Evolutionary conservation across 1,284 basidiomycete genomes (phyloP), one percentile per base, ranked within the genome.

Genomic region (Trichosporon inkin): DNA sequence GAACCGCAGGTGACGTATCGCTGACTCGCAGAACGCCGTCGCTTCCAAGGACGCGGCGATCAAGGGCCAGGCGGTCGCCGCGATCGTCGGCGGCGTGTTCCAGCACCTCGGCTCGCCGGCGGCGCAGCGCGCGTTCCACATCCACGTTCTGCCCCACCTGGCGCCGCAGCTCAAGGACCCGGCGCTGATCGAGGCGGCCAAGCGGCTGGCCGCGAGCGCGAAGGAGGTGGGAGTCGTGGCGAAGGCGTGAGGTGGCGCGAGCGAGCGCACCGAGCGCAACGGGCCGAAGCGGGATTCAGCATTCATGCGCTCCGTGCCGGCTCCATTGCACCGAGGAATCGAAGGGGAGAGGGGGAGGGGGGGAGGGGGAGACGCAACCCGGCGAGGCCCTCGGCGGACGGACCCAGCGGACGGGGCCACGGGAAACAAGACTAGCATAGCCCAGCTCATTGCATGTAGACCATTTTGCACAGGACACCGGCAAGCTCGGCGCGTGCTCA

Each of bases 51-150:
- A 65, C 55, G 24, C 62, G 24, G 70, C 67, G 49, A 62, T 77
- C 61, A 66, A 73, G 57, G 77, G 77, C 28, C 65, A 70, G 60
- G 63, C 72, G 6, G 71, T 77, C 4, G 71, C 74, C 62, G 70
- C 77, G 13, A 65, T 78, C 39, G 38, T 79, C 13, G 77, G 77
- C 20, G 77, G 68, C 11, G 67, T 76, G 22, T 76, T 71, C 60
- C 68, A 70, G 34, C 68, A 75, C 54, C 70, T 67, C 60, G 77
- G 77, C 10, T 74, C 72, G 41, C 71, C 76, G 4, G 76, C 76
- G 6, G 76, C 76, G 3, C 75, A 78, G 40, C 68, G 75, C 14
- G 64, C 72, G n/a, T 79, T 75, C 71, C 76, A 77, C 64, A 59
- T 70, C 20, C 66, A 69, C 49, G 55, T 78, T 35, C 65, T 79